These are phyloP conservation scores for Russula brevipes DNA, from an alignment of 768 basidiomycete genomes.

Conservation along the genomic window DNA sequence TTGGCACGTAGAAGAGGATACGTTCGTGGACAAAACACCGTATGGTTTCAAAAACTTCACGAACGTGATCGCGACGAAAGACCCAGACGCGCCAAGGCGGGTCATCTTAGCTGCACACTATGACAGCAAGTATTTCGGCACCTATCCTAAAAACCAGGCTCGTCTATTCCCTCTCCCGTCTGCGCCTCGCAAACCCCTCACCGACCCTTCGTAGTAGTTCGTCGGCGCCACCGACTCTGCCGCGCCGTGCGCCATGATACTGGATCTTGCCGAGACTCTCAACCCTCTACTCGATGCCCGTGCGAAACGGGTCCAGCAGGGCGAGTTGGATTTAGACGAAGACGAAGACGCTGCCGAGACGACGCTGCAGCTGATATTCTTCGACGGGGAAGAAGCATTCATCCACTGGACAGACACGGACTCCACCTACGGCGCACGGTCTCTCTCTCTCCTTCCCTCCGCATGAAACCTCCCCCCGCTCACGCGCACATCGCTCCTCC, in stretches of 20 bases:
- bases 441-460: not conserved
- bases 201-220: constrained; percentile 52
- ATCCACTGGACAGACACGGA: constrained; percentile 82
- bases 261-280: constrained; percentile 84
- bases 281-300: constrained; percentile 65
- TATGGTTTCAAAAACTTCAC: constrained; percentile 74
- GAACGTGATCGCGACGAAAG: constrained; percentile 93
- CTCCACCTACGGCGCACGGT: constrained; percentile 95
- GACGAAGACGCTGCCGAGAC: constrained; percentile 78
- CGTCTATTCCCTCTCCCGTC: constrained; percentile 15
- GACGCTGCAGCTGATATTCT: constrained; percentile 89
- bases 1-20: constrained; percentile 87
- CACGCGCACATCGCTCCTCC: not conserved
- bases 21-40: constrained; percentile 75
- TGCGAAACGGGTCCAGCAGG: constrained; percentile 49
- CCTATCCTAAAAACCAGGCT: constrained; percentile 71
- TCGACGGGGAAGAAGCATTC: constrained; percentile 98
- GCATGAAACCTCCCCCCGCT: not conserved
- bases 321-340: constrained; percentile 46
- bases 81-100: constrained; percentile 74
- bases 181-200: too few relatives aligned
- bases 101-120: constrained; percentile 89
- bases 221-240: constrained; percentile 97
- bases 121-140: constrained; percentile 84
- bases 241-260: constrained; percentile 88